Conservation (phyloP, 179 eudicot genomes). For the Beta lomatogona region DNA sequence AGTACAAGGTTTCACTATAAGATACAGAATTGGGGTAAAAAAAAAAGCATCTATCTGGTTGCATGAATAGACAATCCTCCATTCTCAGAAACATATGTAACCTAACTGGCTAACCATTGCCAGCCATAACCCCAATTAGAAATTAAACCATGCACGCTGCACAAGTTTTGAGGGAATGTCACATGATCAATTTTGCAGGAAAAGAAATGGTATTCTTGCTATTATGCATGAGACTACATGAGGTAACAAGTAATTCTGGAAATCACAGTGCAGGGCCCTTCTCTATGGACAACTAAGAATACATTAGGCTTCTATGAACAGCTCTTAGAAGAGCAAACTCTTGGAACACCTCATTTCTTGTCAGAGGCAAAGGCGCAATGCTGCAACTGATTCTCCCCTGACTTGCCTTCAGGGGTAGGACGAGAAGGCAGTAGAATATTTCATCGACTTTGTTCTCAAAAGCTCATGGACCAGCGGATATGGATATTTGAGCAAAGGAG, state of each 20-base stretch:
- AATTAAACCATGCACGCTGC: background rate
- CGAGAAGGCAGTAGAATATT: background rate
- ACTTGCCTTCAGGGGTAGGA: background rate
- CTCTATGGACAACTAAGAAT: no score
- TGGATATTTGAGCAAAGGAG: background rate
- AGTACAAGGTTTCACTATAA: background rate
- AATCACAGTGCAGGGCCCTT: no score
- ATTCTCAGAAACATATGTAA: background rate
- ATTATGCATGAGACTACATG: background rate
- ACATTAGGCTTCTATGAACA: no score
- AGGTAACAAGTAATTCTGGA: background rate
- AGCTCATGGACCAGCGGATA: background rate
- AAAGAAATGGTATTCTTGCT: background rate
- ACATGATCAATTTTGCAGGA: background rate
- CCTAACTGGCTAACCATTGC: no score
- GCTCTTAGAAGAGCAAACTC: no score
- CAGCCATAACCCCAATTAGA: background rate
- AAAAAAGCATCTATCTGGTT: background rate
- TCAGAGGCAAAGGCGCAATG: background rate
- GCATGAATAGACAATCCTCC: no score
- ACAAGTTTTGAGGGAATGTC: background rate
- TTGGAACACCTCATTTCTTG: background rate
- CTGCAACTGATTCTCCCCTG: background rate
- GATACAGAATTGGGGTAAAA: background rate
- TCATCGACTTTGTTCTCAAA: background rate